A percentile compares a stretch with the other conserved stretches of the same genome.
These are phyloP conservation scores for Ricinus communis DNA, from an alignment of 345 rosid genomes.

Conservation along the genomic window DNA sequence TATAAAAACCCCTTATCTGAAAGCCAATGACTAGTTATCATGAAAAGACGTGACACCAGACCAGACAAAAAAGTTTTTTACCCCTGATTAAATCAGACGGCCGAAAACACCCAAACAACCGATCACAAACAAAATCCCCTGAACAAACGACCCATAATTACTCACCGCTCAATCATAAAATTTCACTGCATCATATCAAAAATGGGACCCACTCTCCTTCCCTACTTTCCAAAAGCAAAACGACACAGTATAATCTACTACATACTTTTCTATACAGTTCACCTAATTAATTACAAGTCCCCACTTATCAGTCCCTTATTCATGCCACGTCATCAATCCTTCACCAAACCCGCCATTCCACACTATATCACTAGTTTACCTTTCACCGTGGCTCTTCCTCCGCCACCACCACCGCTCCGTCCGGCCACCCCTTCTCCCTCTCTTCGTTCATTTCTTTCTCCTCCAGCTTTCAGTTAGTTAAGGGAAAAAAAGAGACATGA, in stretches of 20 bases:
- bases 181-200: too few relatives aligned
- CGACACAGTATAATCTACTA: conserved; percentile 10
- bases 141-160: neutral
- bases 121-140: neutral
- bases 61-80: conserved; percentile 3
- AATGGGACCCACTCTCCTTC: neutral
- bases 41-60: neutral
- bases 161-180: neutral
- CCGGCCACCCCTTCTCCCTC: neutral
- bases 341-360: neutral
- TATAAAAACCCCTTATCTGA: neutral
- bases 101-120: neutral
- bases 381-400: conserved; percentile 6
- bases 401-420: neutral
- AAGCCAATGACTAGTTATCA: neutral
- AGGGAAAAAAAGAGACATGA: neutral
- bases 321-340: neutral
- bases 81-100: conserved; percentile 18
- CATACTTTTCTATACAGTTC: conserved; percentile 14
- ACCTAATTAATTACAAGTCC: neutral
- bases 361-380: neutral
- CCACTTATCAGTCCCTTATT: neutral
- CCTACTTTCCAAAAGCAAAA: neutral
- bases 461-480: conserved; percentile 28
- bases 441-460: neutral